Evolutionary conservation across 192 early-diverging fungal genomes (phyloP), one percentile per base, ranked within the genome.

Genomic region (Umbelopsis vinacea): DNA sequence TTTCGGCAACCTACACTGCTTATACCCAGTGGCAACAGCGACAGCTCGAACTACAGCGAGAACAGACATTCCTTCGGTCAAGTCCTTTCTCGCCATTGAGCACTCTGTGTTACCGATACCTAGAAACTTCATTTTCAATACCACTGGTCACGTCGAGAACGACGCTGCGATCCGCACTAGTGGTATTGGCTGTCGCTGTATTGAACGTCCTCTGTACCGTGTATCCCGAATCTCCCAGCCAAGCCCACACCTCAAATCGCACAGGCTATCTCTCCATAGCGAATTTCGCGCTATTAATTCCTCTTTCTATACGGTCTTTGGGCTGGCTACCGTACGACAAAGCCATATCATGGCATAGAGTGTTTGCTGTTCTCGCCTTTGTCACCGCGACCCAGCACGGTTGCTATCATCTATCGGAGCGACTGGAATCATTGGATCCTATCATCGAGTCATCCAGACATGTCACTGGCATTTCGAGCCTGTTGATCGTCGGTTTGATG

Each of bases 311-410:
- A 0, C 57, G 57, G 15, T 63, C 33, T 12, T 37, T 63, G 15
- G 29, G 24, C 7, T 63, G 26, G 57, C 19, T 63, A 26, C 24
- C 57, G 17, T 33, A 37, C 17, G 57, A 63, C 19, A 63, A 22
- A 12, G 57, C 57, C 33, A 37, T 63, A 17, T 63, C 57, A 29
- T 63, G 57, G 57, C 57, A 63, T 19, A 22, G 57, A 63, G 57
- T 63, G 17, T 63, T 63, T 38, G 57, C 29, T 14, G 26, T 63
- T 22, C 57, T 63, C 6, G 26, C 57, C 2, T 63, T 63, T 63
- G 33, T 37, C 17, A 37, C 10, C 35, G 57, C 57, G 4, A 29
- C 57, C 4, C 57, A 63, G 26, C 57, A 63, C 15, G 57, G 57
- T 26, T 63, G 57, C 15, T 63, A 63, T 37, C 57, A 37, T 17